These are phyloP conservation scores for Hordeum pubiflorum DNA, from an alignment of 202 grass and related monocot species.

Conservation along the genomic window DNA sequence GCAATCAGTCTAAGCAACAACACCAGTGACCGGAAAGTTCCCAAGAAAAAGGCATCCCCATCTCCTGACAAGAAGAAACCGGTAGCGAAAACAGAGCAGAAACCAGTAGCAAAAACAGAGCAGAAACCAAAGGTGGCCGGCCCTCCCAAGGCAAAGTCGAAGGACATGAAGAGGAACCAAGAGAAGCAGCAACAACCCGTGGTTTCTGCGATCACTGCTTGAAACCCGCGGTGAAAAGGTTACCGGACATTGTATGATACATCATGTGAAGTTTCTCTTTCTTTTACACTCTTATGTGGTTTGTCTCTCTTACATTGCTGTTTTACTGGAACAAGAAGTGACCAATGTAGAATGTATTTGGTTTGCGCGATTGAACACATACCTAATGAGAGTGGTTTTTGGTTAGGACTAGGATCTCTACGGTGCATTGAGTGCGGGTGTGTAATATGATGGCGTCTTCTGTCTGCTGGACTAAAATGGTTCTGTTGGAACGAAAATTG, in stretches of 20 bases:
- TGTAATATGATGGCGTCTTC: conserved; percentile 5
- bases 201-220: conserved; percentile 22
- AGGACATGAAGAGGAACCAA: conserved; percentile 39
- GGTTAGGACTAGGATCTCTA: conserved; percentile 26
- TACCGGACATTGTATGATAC: conserved; percentile 29
- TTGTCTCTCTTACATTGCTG: neutral
- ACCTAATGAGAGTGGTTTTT: conserved; percentile 40
- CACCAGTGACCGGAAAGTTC: conserved; percentile 36
- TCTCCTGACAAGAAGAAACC: conserved; percentile 40
- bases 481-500: conserved; percentile 21
- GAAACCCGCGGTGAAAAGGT: neutral
- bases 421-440: conserved; percentile 17
- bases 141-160: conserved; percentile 35
- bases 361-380: conserved; percentile 24
- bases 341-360: conserved; percentile 39
- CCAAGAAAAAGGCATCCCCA: conserved; percentile 39
- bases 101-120: conserved; percentile 21
- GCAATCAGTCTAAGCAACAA: conserved; percentile 34
- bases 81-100: conserved; percentile 9
- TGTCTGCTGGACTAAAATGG: conserved; percentile 22
- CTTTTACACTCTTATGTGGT: neutral
- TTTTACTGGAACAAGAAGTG: neutral
- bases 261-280: conserved; percentile 31
- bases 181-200: conserved; percentile 26
- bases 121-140: conserved; percentile 38